Base-by-base conservation (phyloP, 768 basidiomycete genomes). In the Termitomyces sp. region DNA sequence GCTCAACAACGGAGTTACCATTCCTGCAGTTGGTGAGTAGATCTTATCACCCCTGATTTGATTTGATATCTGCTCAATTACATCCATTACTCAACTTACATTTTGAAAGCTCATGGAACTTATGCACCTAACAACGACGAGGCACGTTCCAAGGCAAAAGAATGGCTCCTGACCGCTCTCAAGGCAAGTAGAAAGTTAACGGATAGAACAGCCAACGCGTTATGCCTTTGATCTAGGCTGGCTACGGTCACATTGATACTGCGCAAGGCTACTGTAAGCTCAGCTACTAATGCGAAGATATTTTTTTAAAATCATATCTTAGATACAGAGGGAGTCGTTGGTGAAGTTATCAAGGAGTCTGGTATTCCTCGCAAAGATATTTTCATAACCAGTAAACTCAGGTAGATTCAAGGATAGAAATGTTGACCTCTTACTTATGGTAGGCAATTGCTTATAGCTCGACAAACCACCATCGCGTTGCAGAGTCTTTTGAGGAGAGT, bases 341-440 rank as follows among this genome's bases (percentile, higher is more conserved):
- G 79, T 2, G 60, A 70, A 5, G 77, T 74, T 0, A 68, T 84
- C 53, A 71, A 70, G 41, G 74, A 68, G 10, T 80, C 77, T 17
- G 79, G 78, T 2, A 68, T 80, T 40, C 74, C 78, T 3, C 72
- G 80, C 24, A 71, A 75, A 28, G 70, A 80, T 38, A 61, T 81
- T 24, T 80, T 76, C 60, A 66, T 82, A 32, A 80, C 78, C 0
- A 79, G 79, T 15, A 82, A 82, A 60, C 66, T 80, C 34, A 68
- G 73, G 65, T 75, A 56, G 59, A 71, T 34, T 34, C 34, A 62
- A 24, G 17, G 28, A 40, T 40, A 1, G 2, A 17, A 26, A 15
- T 38, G 17, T 50, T 19, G 48, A 38, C 6, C 24, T 50, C 17
- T 26, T 24, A 38, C 11, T 40, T 3, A 21, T 3, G 8, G n/a